Percentiles rank a stretch among this genome's conserved stretches.
Conservation (phyloP, 2,329 filamentous ascomycete genomes). For the Lachnellula occidentalis region DNA sequence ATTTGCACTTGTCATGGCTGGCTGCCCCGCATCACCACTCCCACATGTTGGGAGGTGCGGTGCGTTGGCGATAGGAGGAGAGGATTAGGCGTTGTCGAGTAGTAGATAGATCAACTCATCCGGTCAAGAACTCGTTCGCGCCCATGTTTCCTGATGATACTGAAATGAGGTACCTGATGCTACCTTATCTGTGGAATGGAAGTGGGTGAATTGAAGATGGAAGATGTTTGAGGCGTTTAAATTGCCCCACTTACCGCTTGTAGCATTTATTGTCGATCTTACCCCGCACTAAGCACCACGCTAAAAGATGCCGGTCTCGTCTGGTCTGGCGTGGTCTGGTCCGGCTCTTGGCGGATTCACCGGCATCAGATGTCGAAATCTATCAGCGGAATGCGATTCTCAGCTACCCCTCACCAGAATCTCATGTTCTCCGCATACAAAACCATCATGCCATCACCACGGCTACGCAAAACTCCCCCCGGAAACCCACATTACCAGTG, state of each 20-base stretch:
- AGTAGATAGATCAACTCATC: conserved; percentile 1
- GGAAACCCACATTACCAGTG: not conserved
- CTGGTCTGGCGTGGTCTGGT: too few relatives aligned
- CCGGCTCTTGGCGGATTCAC: too few relatives aligned
- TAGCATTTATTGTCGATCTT: not conserved
- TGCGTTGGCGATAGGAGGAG: not conserved
- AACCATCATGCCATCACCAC: not conserved
- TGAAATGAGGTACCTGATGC: not conserved
- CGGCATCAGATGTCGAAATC: too few relatives aligned
- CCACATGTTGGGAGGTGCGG: not conserved
- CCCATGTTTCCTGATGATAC: not conserved
- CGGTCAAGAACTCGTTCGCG: not conserved
- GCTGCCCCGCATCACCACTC: not conserved
- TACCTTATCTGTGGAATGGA: not conserved
- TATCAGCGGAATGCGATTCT: not conserved
- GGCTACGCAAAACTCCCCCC: not conserved
- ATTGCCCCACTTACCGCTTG: not conserved
- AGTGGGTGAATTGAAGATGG: not conserved
- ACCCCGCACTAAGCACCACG: not conserved
- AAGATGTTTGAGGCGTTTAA: not conserved
- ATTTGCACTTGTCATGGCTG: not conserved
- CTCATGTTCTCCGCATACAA: not conserved
- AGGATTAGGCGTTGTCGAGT: not conserved
- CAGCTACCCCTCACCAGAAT: not conserved
- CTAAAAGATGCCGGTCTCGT: not conserved